Evolutionary conservation across 2,329 filamentous ascomycete species (phyloP).

Genomic region (Fusarium sp.): DNA sequence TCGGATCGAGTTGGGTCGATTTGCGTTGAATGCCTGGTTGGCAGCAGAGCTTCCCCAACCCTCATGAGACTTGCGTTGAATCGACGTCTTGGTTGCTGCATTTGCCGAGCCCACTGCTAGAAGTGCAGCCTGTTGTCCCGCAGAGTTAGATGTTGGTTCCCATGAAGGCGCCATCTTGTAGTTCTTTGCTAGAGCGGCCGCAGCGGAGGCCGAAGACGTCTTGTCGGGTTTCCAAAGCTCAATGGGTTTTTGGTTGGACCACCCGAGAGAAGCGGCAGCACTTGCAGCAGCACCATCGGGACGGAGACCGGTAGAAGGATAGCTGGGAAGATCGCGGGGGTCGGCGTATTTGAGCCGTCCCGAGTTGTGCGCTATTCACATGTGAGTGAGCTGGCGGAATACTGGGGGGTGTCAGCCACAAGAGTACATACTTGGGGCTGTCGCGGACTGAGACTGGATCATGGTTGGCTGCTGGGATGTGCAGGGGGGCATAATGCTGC

Average conservation of each 20-base stretch:
- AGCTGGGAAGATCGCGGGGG: constrained; percentile 80
- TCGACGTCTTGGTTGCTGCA: constrained; percentile 43
- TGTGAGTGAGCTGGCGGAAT: constrained; percentile 31
- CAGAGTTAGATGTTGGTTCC: constrained; percentile 72
- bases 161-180: constrained; percentile 63
- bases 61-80: constrained; percentile 44
- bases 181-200: constrained; percentile 57
- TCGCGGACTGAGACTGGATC: constrained; percentile 42
- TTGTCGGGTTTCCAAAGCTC: constrained; percentile 76
- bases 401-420: constrained; percentile 18
- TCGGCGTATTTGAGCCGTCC: constrained; percentile 76
- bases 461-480: constrained; percentile 43
- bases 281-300: constrained; percentile 73
- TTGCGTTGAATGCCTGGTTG: constrained; percentile 69
- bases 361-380: constrained; percentile 46
- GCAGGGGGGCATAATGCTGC: constrained; percentile 32
- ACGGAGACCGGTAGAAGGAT: constrained; percentile 73
- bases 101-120: constrained; percentile 64
- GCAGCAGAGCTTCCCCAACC: constrained; percentile 77
- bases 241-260: constrained; percentile 74
- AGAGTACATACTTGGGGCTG: constrained; percentile 42
- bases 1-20: constrained; percentile 47
- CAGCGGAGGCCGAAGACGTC: constrained; percentile 62
- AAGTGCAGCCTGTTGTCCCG: constrained; percentile 80
- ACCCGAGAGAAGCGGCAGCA: constrained; percentile 80